Percentiles rank a stretch among this genome's conserved stretches.
Evolutionary conservation across 2,329 filamentous ascomycete species (phyloP).

Genomic region (Pseudocercospora macadamiae): DNA sequence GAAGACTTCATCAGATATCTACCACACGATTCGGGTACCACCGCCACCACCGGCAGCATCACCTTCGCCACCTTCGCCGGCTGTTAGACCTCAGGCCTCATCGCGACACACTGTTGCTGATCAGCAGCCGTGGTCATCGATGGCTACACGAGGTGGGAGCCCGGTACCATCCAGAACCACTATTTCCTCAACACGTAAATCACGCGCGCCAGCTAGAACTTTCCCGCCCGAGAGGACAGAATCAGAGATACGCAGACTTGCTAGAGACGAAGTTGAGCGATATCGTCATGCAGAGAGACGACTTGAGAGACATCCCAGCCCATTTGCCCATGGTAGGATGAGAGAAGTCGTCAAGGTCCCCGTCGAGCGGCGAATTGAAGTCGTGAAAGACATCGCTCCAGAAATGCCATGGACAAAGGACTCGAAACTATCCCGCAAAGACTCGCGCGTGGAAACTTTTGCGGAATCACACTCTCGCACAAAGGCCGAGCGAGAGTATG

Average conservation of each 20-base stretch:
- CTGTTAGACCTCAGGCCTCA: neutral
- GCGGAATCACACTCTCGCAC: too few species aligned
- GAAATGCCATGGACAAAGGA: constrained; percentile 22
- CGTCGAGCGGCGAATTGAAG: constrained; percentile 30
- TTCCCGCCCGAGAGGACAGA: constrained; percentile 9
- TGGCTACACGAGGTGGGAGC: neutral
- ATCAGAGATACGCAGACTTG: constrained; percentile 35
- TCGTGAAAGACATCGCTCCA: constrained; percentile 22
- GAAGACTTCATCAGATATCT: neutral
- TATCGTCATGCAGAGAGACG: constrained; percentile 40
- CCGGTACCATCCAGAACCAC: neutral
- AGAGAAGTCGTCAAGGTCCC: constrained; percentile 26
- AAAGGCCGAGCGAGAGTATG: too few species aligned
- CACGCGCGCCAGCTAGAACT: too few species aligned
- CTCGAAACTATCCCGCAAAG: constrained; percentile 6
- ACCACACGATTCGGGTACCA: neutral
- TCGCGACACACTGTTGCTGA: neutral
- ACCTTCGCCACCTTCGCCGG: neutral
- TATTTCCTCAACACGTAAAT: neutral
- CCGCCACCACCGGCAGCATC: constrained; percentile 1
- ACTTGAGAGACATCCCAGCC: constrained; percentile 34
- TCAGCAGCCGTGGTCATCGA: neutral
- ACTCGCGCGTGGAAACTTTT: constrained; percentile 9
- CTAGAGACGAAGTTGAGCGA: constrained; percentile 38
- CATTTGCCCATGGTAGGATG: constrained; percentile 37